These are phyloP conservation scores for Claviceps capensis DNA, from an alignment of 2,329 filamentous ascomycete species.

Conservation along the genomic window DNA sequence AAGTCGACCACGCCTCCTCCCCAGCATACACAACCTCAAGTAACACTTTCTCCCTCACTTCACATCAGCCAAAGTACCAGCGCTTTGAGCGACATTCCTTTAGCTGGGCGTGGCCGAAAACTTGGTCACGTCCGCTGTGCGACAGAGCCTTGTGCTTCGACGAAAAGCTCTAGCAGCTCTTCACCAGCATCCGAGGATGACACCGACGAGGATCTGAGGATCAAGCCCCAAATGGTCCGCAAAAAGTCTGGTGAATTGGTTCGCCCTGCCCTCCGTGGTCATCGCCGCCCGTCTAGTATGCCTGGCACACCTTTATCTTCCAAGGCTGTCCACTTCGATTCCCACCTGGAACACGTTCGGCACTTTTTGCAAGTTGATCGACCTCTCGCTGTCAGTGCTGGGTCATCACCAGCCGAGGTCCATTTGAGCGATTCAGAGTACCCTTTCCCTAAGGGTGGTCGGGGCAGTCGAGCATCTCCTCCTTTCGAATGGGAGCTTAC, in stretches of 20 bases:
- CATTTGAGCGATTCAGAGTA: slow-evolving; percentile 85
- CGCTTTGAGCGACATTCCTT: slow-evolving; percentile 28
- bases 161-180: slow-evolving; percentile 36
- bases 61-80: slow-evolving; percentile 35
- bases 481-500: slow-evolving; percentile 79
- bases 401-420: slow-evolving; percentile 77
- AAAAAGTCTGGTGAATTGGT: slow-evolving; percentile 98
- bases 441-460: slow-evolving; percentile 50
- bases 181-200: slow-evolving; percentile 47
- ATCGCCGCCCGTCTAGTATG: slow-evolving; percentile 83
- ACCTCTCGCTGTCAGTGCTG: slow-evolving; percentile 89
- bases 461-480: slow-evolving; percentile 24
- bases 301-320: slow-evolving; percentile 90
- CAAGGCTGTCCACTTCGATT: slow-evolving; percentile 97
- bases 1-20: slow-evolving; percentile 30
- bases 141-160: slow-evolving; percentile 38
- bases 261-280: slow-evolving; percentile 71
- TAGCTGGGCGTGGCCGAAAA: slow-evolving; percentile 21
- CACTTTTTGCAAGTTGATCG: slow-evolving; percentile 92
- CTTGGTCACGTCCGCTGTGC: slow-evolving; percentile 38
- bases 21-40: slow-evolving; percentile 28
- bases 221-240: slow-evolving; percentile 82
- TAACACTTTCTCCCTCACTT: slow-evolving; percentile 12
- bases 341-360: slow-evolving; percentile 86
- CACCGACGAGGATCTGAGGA: slow-evolving; percentile 41